phyloP scores from a whole-genome alignment of 176 grass and related monocot species.

The Alloteropsis semialata region DNA sequence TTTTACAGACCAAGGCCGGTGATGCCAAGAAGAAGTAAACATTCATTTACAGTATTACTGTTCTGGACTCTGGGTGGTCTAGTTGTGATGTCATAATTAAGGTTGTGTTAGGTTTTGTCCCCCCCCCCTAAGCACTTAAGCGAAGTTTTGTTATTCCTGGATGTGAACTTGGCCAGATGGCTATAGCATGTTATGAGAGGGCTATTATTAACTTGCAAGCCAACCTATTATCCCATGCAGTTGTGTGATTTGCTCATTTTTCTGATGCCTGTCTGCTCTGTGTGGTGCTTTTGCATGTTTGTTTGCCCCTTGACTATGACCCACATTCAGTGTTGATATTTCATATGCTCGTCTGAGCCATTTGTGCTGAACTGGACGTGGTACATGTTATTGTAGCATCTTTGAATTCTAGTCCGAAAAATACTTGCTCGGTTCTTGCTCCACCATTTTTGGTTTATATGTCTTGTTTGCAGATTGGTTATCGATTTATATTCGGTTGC shows the following conservation, averaged over 20 bases:
- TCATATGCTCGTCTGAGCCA: background rate
- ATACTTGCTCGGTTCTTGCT: background rate
- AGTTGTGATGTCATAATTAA: conserved; percentile 24
- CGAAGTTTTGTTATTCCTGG: conserved; percentile 28
- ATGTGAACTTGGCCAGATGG: conserved; percentile 31
- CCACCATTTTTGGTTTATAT: background rate
- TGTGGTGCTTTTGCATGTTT: background rate
- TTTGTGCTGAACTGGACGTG: background rate
- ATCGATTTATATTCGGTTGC: too few species aligned
- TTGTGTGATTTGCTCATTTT: background rate
- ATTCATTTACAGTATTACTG: background rate
- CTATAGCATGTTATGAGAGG: conserved; percentile 31
- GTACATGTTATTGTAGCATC: background rate
- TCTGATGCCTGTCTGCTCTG: background rate
- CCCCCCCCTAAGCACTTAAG: background rate
- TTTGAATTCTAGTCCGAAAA: background rate
- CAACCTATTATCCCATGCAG: background rate
- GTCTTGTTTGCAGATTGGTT: background rate
- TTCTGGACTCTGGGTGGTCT: conserved; percentile 12
- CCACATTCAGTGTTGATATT: background rate
- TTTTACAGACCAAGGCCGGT: conserved; percentile 64
- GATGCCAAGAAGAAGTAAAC: conserved; percentile 78
- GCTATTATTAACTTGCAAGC: conserved; percentile 18
- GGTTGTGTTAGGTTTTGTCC: conserved; percentile 19
- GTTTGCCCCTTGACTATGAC: too few species aligned